Base-by-base conservation (phyloP, 139 green algal genomes). In the Limnomonas spitsbergensis region DNA sequence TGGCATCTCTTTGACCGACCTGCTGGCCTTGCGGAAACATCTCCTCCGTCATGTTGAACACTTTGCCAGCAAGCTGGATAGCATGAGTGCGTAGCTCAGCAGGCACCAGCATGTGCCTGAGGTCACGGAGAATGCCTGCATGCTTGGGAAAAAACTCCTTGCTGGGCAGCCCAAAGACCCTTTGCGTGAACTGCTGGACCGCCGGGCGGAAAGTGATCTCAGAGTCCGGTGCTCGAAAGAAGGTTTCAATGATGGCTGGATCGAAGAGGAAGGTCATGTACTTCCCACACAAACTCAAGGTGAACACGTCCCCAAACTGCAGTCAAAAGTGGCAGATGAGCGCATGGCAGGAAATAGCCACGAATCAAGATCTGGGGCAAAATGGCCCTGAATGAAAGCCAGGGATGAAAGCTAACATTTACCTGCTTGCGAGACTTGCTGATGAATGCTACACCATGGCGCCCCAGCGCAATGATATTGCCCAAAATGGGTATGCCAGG, bases 121-220 rank as follows among this genome's bases (percentile, higher is more conserved):
- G 38, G 40, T 83, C 80, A 6, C 31, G 36, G 31, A 88, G 80
- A 36, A 85, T 77, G 69, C 85, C 42, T 38, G 70, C 72, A 77
- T 95, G 91, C 29, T 82, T 74, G 0, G 76, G 80, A 69, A 91
- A 91, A 69, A 94, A 94, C 2, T 69, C 24, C 3, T 77, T 74
- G 20, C 68, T 80, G 27, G 83, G 81, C 34, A 88, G 72, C 1
- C 88, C 88, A 66, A 95, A 95, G 1, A 94, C 88, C 1, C 91
- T 81, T 73, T 90, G 71, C 0, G 90, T 95, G 80, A 93, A 95
- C 73, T 89, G 89, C 81, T 91, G 81, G 9, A 91, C 85, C 3
- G 89, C 89, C 14, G 86, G 89, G 80, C 88, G 89, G 83, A 36
- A 53, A 35, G 3, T 34, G 40, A 69, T 47, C 7, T 69, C 40